Evolutionary conservation across 108 stramenopile species (phyloP), one percentile per base, ranked within the genome.

Genomic region (Chaetoceros muelleri): DNA sequence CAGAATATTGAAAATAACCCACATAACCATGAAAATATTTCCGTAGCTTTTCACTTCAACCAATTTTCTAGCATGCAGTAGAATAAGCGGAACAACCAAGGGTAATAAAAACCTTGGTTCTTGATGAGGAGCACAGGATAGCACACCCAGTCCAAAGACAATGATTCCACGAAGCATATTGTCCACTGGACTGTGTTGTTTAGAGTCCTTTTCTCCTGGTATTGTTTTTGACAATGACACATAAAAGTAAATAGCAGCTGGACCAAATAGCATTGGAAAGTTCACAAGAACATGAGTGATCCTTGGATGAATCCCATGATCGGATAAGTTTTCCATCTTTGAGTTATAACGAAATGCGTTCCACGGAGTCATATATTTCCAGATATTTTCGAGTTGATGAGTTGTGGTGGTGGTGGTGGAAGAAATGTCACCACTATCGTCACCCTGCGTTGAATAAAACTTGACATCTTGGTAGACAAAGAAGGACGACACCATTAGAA

Each of bases 31-130:
- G 46, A 44, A 16, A 1, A 44, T 34, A 3, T 31, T 5, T 40
- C 40, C 24, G 18, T 28, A 24, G 2, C 19, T 18, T 25, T 46
- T 22, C 22, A 28, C 21, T 29, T 48, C 55, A 30, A 54, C 28
- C 17, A 50, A 51, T 0, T 59, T 30, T 57, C 61, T 56, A 26
- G 74, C 79, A 51, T 28, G 55, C 7, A 87, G 53, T 3, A 78
- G 54, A 3, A 70, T 65, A 53, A 87, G 31, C 26, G 83, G 83
- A 20, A 83, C 64, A 7, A 82, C 5, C 30, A 75, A 54, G 10
- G 87, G 87, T 8, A 84, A 52, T 28, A 88, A 55, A 49, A 88
- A 88, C 58, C 87, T 73, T 16, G 87, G 87, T 66, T 88, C 87
- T 69, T 88, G 87, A 53, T 88, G 87, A 3, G 87, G 87, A 13